Evolutionary conservation across 495 filamentous ascomycete genomes (phyloP), one percentile per base, ranked within the genome.

Genomic region (Zalerion maritima): DNA sequence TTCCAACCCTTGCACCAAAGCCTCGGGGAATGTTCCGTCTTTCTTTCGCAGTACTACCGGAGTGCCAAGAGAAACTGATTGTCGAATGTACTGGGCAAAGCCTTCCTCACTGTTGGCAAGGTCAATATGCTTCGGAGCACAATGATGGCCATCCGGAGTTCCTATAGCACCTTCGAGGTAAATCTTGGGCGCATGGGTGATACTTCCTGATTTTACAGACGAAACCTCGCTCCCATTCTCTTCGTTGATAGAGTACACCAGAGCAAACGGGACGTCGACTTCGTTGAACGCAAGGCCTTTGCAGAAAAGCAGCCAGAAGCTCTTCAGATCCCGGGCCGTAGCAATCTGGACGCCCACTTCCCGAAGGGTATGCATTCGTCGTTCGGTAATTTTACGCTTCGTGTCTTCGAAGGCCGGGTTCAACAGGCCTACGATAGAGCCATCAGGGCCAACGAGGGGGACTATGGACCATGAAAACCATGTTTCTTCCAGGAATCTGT

Each of bases 391-490:
- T 43, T 70, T 77, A 17, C 71, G 58, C 21, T 70, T 46, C 2
- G 74, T 78, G 39, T 75, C 75, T 29, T 79, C 74, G 34, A 79
- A 79, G 0, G 70, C 67, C 12, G 74, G 74, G 39, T 79, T 78
- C 37, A 72, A 78, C 1, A 78, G 44, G n/a, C 71, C 73, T n/a
- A 68, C 58, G 14, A 75, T 68, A 5, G 54, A 54, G 2, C 73
- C 73, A 37, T 75, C 65, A 9, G 50, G 55, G 2, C 72, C 73
- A n/a, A 78, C 62, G 25, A 79, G 48, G 7, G 74, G 74, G 7
- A 78, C 71, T 29, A 79, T 65, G 1, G 66, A 68, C 73, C 73
- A 79, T 31, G 65, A 67, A 47, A 79, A 79, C 41, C 71, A 78
- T 0, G 71, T 67, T 46, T 82, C 77, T 47, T 82, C 77, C 5